Evolutionary conservation across 768 basidiomycete genomes (phyloP).

Genomic region (Cyclocybe aegerita): DNA sequence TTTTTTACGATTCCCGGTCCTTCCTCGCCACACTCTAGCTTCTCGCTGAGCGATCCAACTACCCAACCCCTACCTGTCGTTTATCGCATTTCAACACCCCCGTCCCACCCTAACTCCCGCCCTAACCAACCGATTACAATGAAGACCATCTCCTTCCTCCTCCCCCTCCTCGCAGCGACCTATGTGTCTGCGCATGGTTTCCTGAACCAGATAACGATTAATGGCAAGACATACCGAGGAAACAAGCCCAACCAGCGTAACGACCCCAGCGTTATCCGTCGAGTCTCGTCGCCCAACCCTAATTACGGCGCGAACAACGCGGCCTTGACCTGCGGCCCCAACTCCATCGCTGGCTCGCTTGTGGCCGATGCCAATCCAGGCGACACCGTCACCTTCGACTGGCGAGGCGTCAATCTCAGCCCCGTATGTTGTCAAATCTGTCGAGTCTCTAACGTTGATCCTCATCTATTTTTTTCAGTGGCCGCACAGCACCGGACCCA

Average conservation of each 20-base stretch:
- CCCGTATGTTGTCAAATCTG: constrained; percentile 24
- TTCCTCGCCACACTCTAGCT: too few species aligned
- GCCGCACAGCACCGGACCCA: constrained; percentile 62
- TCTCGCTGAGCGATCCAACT: too few species aligned
- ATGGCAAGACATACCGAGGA: constrained; percentile 37
- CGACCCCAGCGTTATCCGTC: constrained; percentile 36
- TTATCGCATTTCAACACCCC: too few species aligned
- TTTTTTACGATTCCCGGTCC: too few species aligned
- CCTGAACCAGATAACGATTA: constrained; percentile 37
- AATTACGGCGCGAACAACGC: constrained; percentile 57
- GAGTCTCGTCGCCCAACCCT: constrained; percentile 35
- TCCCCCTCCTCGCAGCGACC: constrained; percentile 33
- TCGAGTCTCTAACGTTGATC: background rate
- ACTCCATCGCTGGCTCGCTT: constrained; percentile 47
- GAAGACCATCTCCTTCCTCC: constrained; percentile 26
- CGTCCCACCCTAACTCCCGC: background rate
- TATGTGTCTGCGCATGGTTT: constrained; percentile 47
- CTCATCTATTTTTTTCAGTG: constrained; percentile 26
- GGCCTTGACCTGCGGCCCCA: constrained; percentile 58
- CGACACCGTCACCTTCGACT: constrained; percentile 51
- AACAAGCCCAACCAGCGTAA: constrained; percentile 23
- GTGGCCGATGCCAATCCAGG: constrained; percentile 61
- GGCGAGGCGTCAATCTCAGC: constrained; percentile 47
- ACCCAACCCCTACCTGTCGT: too few species aligned
- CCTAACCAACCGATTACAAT: constrained; percentile 11